Evolutionary conservation across 2,329 filamentous ascomycete genomes (phyloP).

Genomic region (Zymoseptoria pseudotritici): DNA sequence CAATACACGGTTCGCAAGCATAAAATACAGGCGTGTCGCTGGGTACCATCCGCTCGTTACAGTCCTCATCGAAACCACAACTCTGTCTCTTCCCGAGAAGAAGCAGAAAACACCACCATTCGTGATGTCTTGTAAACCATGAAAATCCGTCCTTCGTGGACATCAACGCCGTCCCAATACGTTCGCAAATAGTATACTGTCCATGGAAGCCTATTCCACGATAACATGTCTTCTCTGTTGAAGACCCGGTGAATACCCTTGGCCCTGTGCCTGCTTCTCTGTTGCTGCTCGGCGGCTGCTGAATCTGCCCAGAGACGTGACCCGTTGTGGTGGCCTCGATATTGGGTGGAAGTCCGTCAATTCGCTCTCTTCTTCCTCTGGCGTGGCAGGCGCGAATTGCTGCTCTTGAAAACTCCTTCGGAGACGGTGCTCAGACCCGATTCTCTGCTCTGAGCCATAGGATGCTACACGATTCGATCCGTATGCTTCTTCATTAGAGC

Average conservation of each 20-base stretch:
- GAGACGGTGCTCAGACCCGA: constrained; percentile 1
- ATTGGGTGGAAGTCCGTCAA: constrained; percentile 6
- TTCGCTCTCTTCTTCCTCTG: constrained; percentile 7
- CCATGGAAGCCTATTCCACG: constrained; percentile 13
- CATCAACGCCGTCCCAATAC: neutral
- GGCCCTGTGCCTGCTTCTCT: neutral
- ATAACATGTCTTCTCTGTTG: constrained; percentile 12
- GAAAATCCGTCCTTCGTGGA: neutral
- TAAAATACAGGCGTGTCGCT: neutral
- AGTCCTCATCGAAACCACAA: neutral
- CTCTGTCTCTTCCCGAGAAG: neutral
- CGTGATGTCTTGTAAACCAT: neutral
- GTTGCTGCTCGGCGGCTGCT: neutral
- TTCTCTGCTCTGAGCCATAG: neutral
- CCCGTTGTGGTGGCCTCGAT: constrained; percentile 9
- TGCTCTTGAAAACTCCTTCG: constrained; percentile 4
- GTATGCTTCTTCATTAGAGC: constrained; percentile 10
- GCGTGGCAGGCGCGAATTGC: constrained; percentile 2
- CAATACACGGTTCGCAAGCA: neutral
- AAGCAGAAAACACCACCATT: neutral
- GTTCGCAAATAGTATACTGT: constrained; percentile 4
- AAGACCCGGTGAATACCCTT: constrained; percentile 4
- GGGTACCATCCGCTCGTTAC: neutral
- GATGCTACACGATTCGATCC: constrained; percentile 6
- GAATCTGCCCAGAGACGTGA: constrained; percentile 6